These are phyloP conservation scores for Elongisporangium undulatum DNA, from an alignment of 352 stramenopile species.

Conservation along the genomic window DNA sequence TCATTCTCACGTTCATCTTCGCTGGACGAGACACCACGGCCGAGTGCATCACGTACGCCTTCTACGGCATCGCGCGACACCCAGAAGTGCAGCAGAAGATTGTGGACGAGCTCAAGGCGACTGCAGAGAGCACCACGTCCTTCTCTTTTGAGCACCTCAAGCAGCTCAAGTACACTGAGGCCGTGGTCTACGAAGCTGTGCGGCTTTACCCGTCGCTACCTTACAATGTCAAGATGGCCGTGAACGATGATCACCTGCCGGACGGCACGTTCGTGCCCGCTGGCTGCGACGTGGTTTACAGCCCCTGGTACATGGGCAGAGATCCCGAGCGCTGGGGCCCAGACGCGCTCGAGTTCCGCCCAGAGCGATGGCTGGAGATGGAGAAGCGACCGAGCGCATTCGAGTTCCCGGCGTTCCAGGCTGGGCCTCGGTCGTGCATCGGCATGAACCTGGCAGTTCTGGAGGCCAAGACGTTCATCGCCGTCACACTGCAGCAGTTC, in stretches of 20 bases:
- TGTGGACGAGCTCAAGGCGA: constrained; percentile 33
- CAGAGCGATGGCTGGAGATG: constrained; percentile 69
- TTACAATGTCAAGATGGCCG: constrained; percentile 64
- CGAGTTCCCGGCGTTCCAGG: constrained; percentile 73
- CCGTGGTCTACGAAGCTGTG: constrained; percentile 63
- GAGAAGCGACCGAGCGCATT: constrained; percentile 48
- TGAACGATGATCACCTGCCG: constrained; percentile 57
- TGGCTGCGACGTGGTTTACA: constrained; percentile 61
- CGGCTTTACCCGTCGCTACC: constrained; percentile 75
- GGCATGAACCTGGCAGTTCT: constrained; percentile 73
- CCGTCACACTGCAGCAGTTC: constrained; percentile 38
- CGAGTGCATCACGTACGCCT: constrained; percentile 68
- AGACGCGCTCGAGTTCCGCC: constrained; percentile 46
- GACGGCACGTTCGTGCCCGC: constrained; percentile 69
- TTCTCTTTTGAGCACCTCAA: constrained; percentile 60
- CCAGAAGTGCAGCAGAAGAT: constrained; percentile 53
- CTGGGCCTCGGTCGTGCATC: constrained; percentile 57
- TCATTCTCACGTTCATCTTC: constrained; percentile 80
- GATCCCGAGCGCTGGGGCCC: constrained; percentile 41
- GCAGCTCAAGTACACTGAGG: constrained; percentile 59
- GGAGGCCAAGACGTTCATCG: constrained; percentile 58
- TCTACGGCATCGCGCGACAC: constrained; percentile 66
- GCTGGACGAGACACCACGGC: constrained; percentile 81
- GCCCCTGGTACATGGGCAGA: constrained; percentile 75
- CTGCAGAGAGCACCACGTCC: not conserved